Evolutionary conservation across 768 basidiomycete genomes (phyloP), one percentile per base, ranked within the genome.

Genomic region (Hygrophorus russula): DNA sequence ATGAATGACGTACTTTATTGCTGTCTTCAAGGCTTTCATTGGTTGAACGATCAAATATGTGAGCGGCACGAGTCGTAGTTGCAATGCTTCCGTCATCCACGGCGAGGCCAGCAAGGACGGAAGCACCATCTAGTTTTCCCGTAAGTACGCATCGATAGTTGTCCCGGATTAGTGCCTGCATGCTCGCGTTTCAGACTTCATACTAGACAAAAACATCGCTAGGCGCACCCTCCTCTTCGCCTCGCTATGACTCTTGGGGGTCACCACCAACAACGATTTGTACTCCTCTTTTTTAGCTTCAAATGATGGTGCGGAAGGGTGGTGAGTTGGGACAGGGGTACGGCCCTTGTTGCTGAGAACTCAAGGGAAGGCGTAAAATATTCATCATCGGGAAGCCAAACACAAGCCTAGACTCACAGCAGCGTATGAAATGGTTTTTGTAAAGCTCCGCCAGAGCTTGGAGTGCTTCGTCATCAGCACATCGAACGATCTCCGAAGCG

Each of bases 121-220:
- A 31, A 28, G 12, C 29, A 15, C 29, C 4, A 37, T 66, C 63
- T 38, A 56, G 49, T 15, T 27, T 15, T 38, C 56, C 58, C 10
- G 59, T 57, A 5, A 65, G 46, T 8, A 62, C 49, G 44, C 66
- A 68, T 36, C 52, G 58, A 50, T 47, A 62, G 4, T 51, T 54
- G 45, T 68, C 65, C 24, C 66, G 60, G 34, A 59, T 42, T 14
- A 66, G 52, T 37, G 67, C 63, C 65, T 64, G 42, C 15, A 18
- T 14, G 41, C 31, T 27, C 27, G 29, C 17, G 20, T 42, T n/a
- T n/a, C n/a, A n/a, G n/a, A n/a, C 15, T 42, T 31, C 41, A 34
- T 31, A 14, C 19, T 14, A 27, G 31, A 24, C 18, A 11, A 42
- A 42, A 42, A 28, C 15, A 18, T 42, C 20, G 17, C 31, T 42